Percentiles rank a stretch among this genome's conserved stretches.
phyloP scores from a whole-genome alignment of 371 early-diverging fungal genomes.

The Quaeritorhiza haematococci region DNA sequence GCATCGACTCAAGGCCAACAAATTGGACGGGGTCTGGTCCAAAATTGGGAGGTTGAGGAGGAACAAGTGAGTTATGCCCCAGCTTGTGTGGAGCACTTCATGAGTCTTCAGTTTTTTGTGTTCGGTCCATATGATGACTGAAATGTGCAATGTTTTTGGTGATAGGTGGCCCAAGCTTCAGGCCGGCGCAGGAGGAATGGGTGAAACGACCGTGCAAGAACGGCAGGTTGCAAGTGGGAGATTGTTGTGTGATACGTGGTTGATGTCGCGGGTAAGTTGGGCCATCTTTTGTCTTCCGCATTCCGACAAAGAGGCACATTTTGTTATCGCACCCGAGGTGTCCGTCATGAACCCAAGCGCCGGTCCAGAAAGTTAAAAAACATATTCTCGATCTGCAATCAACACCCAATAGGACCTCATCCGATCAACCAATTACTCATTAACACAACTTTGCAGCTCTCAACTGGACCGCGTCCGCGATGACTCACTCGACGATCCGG shows the following conservation, averaged over 20 bases:
- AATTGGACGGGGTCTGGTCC: constrained; percentile 68
- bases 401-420: constrained; percentile 56
- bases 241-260: constrained; percentile 90
- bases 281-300: background rate
- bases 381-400: too few relatives aligned
- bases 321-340: too few relatives aligned
- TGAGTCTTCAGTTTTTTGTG: background rate
- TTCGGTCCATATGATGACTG: too few relatives aligned
- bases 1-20: constrained; percentile 82
- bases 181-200: constrained; percentile 74
- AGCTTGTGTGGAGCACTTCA: background rate
- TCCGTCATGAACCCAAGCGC: too few relatives aligned
- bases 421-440: constrained; percentile 77
- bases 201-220: constrained; percentile 71
- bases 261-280: constrained; percentile 63
- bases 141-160: too few relatives aligned
- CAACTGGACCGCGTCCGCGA: constrained; percentile 79
- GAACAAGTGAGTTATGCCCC: constrained; percentile 46
- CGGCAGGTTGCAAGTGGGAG: constrained; percentile 80
- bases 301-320: constrained; percentile 9
- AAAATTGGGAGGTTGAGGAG: constrained; percentile 79
- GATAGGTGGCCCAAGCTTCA: constrained; percentile 74
- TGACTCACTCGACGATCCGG: constrained; percentile 82
- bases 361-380: too few relatives aligned
- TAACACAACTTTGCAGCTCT: constrained; percentile 70